Evolutionary conservation across 257 asterid genomes (phyloP).

Genomic region (Penstemon barbatus): DNA sequence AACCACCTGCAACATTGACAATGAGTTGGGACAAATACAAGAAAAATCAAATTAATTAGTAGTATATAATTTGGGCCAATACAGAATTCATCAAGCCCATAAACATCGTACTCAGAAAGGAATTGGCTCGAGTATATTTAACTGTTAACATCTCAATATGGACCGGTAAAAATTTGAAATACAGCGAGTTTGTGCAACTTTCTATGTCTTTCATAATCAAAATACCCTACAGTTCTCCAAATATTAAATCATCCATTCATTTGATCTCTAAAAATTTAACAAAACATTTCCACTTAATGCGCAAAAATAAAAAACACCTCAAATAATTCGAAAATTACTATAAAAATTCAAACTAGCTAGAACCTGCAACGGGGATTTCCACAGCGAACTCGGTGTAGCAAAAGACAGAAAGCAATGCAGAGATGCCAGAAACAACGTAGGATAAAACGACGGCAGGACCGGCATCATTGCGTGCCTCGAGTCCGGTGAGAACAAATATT

Average conservation of each 20-base stretch:
- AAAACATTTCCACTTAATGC: too few species aligned
- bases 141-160: too few species aligned
- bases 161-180: neutral
- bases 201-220: neutral
- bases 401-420: slow-evolving; percentile 61
- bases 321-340: neutral
- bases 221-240: too few species aligned
- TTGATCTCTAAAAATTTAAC: neutral
- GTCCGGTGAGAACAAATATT: slow-evolving; percentile 62
- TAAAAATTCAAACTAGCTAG: neutral
- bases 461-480: slow-evolving; percentile 46
- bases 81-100: neutral
- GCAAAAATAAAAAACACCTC: too few species aligned
- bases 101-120: too few species aligned
- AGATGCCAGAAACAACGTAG: slow-evolving; percentile 53
- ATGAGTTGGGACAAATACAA: neutral
- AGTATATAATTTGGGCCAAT: too few species aligned
- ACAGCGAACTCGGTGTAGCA: slow-evolving; percentile 71
- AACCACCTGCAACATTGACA: slow-evolving; percentile 40
- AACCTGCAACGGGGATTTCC: slow-evolving; percentile 64
- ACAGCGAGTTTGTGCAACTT: neutral
- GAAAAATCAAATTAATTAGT: too few species aligned
- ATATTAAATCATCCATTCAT: too few species aligned
- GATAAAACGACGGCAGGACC: slow-evolving; percentile 73
- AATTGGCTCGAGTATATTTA: neutral